Conservation (phyloP, 2,329 filamentous ascomycete genomes). For the Aspergillus proliferans region DNA sequence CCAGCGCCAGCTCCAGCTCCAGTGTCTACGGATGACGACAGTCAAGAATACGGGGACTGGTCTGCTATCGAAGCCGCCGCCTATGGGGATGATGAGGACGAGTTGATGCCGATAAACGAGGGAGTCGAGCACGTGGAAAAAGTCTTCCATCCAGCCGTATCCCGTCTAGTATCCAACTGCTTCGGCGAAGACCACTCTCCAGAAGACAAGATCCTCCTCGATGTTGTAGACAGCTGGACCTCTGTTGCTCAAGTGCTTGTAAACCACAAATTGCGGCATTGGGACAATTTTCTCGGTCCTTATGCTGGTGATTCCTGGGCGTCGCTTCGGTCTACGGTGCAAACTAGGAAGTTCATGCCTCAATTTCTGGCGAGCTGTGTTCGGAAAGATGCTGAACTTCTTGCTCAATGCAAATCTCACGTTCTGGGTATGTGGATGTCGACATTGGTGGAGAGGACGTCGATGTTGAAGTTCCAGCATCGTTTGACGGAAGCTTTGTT, state of each 20-base stretch:
- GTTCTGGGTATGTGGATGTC: constrained; percentile 50
- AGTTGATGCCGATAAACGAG: constrained; percentile 8
- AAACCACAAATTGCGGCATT: constrained; percentile 42
- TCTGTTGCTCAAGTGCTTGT: constrained; percentile 44
- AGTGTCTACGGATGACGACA: constrained; percentile 48
- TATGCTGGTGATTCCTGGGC: constrained; percentile 49
- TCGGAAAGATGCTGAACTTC: constrained; percentile 35
- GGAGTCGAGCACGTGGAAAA: constrained; percentile 33
- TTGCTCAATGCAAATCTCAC: constrained; percentile 41
- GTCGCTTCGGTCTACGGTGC: constrained; percentile 40
- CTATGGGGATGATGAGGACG: constrained; percentile 23
- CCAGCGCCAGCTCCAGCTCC: constrained; percentile 11
- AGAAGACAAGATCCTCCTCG: constrained; percentile 49
- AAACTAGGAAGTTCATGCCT: constrained; percentile 43
- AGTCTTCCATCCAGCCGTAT: constrained; percentile 45
- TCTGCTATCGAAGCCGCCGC: constrained; percentile 45
- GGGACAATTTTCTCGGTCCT: constrained; percentile 51
- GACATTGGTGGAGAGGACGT: constrained; percentile 54
- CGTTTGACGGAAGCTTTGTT: constrained; percentile 50
- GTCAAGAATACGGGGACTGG: constrained; percentile 59
- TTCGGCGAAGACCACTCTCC: constrained; percentile 54
- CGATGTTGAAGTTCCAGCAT: constrained; percentile 57
- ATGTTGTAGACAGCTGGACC: constrained; percentile 51
- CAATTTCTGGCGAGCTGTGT: constrained; percentile 43
- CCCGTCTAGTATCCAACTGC: constrained; percentile 53